phyloP scores from a whole-genome alignment of 1,284 basidiomycete genomes.

The Ceratorhiza oryzae-sativae region DNA sequence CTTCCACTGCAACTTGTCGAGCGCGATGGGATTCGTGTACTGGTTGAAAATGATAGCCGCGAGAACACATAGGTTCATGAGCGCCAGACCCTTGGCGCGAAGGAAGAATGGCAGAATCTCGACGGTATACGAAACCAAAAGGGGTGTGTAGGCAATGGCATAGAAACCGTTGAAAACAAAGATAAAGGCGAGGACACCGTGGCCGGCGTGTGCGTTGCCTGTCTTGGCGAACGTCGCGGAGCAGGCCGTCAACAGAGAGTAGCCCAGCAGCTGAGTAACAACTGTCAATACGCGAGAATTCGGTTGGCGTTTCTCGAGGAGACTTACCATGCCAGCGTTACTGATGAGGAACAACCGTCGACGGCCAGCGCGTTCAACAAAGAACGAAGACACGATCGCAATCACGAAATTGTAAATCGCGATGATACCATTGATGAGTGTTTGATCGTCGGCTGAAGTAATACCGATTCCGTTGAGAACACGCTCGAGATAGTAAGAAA shows the following conservation, averaged over 20 bases:
- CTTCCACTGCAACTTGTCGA: constrained; percentile 54
- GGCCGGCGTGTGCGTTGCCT: constrained; percentile 52
- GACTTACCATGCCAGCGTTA: constrained; percentile 61
- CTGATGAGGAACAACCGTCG: constrained; percentile 68
- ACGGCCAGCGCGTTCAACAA: constrained; percentile 67
- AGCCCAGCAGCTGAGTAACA: constrained; percentile 74
- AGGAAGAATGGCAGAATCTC: constrained; percentile 74
- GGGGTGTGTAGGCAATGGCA: constrained; percentile 60
- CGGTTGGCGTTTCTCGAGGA: constrained; percentile 51
- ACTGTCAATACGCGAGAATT: constrained; percentile 56
- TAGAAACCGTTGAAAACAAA: constrained; percentile 75
- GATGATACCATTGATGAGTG: constrained; percentile 75
- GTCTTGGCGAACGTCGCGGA: constrained; percentile 66
- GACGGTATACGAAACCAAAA: constrained; percentile 62
- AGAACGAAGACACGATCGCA: constrained; percentile 62
- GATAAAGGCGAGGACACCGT: constrained; percentile 64
- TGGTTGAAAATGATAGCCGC: constrained; percentile 78
- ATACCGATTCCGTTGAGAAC: constrained; percentile 77
- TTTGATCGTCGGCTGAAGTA: constrained; percentile 56
- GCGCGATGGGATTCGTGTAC: constrained; percentile 79
- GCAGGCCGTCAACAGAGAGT: constrained; percentile 73
- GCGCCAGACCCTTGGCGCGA: constrained; percentile 70
- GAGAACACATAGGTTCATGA: constrained; percentile 72
- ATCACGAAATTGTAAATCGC: constrained; percentile 69
- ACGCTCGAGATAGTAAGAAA: constrained; percentile 67